A percentile compares a stretch with the other conserved stretches of the same genome.
These are phyloP conservation scores for Boletus rubroflammeus DNA, from an alignment of 768 basidiomycete genomes.

Conservation along the genomic window DNA sequence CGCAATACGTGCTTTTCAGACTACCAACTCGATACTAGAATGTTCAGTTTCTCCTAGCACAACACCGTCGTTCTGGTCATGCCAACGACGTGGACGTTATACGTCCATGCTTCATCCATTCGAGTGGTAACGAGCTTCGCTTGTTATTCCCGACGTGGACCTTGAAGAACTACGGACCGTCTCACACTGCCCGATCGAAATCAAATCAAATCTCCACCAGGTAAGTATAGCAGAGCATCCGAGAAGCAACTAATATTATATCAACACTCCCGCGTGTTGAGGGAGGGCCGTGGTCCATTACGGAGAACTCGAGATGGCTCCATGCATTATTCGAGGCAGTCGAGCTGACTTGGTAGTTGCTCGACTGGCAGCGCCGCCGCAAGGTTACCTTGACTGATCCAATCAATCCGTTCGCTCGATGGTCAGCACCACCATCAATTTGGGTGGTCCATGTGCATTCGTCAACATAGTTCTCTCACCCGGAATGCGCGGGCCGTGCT, in stretches of 20 bases:
- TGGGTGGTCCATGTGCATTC: not conserved
- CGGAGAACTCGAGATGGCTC: not conserved
- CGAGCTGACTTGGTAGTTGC: not conserved
- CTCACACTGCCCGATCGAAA: not conserved
- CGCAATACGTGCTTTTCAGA: not conserved
- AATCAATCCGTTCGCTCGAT: not conserved
- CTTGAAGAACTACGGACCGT: no score
- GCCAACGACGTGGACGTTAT: not conserved
- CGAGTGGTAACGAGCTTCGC: not conserved
- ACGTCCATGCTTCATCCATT: not conserved
- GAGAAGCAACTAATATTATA: not conserved
- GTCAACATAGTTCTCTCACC: not conserved
- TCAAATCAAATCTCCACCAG: not conserved
- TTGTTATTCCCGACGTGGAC: not conserved
- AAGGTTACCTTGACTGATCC: not conserved
- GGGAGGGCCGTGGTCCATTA: not conserved
- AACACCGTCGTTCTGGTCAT: not conserved
- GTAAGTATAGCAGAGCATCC: not conserved
- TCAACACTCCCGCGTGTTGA: not conserved
- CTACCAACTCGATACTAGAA: not conserved
- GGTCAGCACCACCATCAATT: not conserved
- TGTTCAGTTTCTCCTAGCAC: not conserved
- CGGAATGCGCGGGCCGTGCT: slow-evolving; percentile 9
- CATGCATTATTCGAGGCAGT: not conserved
- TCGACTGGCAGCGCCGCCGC: not conserved